Evolutionary conservation across 2,329 filamentous ascomycete species (phyloP).

Genomic region (Fusarium acutatum): DNA sequence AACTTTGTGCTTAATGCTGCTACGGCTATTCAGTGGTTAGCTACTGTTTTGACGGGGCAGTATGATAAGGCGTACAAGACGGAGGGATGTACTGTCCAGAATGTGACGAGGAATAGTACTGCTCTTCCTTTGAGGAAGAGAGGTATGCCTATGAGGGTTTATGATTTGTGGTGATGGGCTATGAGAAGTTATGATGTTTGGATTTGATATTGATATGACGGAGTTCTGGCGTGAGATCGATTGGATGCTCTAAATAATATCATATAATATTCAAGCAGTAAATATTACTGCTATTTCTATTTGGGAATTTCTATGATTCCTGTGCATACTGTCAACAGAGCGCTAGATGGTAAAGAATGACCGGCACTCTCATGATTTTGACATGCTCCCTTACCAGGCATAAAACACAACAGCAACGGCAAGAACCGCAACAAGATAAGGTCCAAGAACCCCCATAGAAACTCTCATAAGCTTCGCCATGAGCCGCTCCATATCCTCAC

Average conservation of each 20-base stretch:
- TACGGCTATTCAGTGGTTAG: conserved; percentile 27
- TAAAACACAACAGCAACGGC: not conserved
- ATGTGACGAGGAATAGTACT: conserved; percentile 30
- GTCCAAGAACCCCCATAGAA: rapidly evolving
- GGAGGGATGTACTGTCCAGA: conserved; percentile 34
- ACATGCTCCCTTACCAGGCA: not conserved
- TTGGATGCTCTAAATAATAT: not conserved
- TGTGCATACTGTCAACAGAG: rapidly evolving
- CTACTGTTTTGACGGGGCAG: conserved; percentile 12
- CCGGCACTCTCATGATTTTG: rapidly evolving
- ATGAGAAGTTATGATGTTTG: too few species aligned
- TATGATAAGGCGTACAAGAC: conserved; percentile 16
- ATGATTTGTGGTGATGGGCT: conserved; percentile 17
- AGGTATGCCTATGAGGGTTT: conserved; percentile 4
- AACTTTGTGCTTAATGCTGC: conserved; percentile 10
- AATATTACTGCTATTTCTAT: too few species aligned
- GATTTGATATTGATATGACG: not conserved
- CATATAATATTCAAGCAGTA: not conserved
- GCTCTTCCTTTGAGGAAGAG: conserved; percentile 13
- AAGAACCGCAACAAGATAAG: not conserved
- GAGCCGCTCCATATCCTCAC: not conserved
- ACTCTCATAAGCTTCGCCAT: not conserved
- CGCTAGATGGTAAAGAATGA: rapidly evolving
- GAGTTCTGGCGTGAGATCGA: rapidly evolving
- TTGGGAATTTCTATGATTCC: too few species aligned